phyloP scores from a whole-genome alignment of 495 filamentous ascomycete species.

The Penicillium macrosclerotiorum region DNA sequence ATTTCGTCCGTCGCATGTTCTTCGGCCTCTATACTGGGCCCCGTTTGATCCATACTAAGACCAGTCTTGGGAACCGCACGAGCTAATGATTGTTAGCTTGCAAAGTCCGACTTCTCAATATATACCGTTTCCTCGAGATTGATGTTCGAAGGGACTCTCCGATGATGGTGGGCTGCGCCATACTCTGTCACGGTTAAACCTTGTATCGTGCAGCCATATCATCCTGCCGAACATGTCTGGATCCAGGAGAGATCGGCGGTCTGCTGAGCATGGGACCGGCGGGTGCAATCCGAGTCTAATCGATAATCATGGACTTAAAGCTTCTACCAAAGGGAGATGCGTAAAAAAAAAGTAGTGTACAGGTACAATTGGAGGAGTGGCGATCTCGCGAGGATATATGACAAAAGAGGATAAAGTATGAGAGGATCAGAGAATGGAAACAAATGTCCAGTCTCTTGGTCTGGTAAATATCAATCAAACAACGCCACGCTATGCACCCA shows the following conservation, averaged over 20 bases:
- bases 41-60: background rate
- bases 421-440: conserved; percentile 5
- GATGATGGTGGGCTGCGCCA: too few species aligned
- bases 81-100: too few species aligned
- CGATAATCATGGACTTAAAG: too few species aligned
- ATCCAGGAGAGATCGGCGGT: conserved; percentile 14
- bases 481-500: conserved; percentile 50
- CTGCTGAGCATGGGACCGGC: background rate
- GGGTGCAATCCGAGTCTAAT: too few species aligned
- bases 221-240: background rate
- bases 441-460: conserved; percentile 8
- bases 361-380: conserved; percentile 37
- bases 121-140: too few species aligned
- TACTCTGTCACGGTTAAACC: background rate
- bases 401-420: conserved; percentile 30
- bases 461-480: conserved; percentile 38
- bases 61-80: too few species aligned
- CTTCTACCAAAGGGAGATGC: background rate
- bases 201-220: background rate
- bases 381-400: conserved; percentile 43
- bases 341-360: background rate
- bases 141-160: too few species aligned
- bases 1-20: conserved; percentile 7
- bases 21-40: background rate
- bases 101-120: too few species aligned